Percentiles rank a stretch among this genome's conserved stretches.
Conservation (phyloP, 1,139 yeast species). For the Pichia sp. region DNA sequence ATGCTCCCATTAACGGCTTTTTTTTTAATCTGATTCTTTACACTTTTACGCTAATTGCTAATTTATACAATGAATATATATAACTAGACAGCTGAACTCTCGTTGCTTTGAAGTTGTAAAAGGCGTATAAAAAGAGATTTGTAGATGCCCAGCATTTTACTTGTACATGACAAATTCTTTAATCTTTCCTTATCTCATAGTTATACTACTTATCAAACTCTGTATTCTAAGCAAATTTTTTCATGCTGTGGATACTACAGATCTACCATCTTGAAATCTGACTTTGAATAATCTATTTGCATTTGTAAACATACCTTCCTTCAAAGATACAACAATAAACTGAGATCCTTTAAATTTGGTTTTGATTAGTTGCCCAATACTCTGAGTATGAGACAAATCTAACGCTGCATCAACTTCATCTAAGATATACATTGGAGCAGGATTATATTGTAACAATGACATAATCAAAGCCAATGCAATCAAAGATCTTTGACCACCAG, state of each 20-base stretch:
- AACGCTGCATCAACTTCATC: constrained; percentile 99
- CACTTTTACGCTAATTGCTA: too few species aligned
- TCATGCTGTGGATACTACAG: constrained; percentile 54
- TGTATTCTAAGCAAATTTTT: too few species aligned
- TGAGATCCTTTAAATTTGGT: constrained; percentile 94
- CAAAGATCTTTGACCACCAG: constrained; percentile 95
- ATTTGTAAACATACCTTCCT: constrained; percentile 97
- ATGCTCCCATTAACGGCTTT: too few species aligned
- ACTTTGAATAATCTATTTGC: constrained; percentile 93
- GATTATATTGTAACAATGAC: constrained; percentile 92
- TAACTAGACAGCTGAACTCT: too few species aligned
- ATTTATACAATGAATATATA: too few species aligned
- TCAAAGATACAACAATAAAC: constrained; percentile 90
- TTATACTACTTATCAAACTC: too few species aligned
- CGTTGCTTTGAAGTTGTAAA: too few species aligned
- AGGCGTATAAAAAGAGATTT: not conserved
- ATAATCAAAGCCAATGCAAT: constrained; percentile 90
- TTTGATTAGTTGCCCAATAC: constrained; percentile 92
- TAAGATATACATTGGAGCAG: constrained; percentile 97
- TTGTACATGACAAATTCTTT: too few species aligned
- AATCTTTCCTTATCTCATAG: too few species aligned
- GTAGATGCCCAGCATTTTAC: too few species aligned
- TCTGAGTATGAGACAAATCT: constrained; percentile 94
- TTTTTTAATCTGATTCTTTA: too few species aligned
- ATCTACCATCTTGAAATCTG: constrained; percentile 93